Evolutionary conservation across 441 rosid genomes (phyloP).

Genomic region (Capsella rubella): DNA sequence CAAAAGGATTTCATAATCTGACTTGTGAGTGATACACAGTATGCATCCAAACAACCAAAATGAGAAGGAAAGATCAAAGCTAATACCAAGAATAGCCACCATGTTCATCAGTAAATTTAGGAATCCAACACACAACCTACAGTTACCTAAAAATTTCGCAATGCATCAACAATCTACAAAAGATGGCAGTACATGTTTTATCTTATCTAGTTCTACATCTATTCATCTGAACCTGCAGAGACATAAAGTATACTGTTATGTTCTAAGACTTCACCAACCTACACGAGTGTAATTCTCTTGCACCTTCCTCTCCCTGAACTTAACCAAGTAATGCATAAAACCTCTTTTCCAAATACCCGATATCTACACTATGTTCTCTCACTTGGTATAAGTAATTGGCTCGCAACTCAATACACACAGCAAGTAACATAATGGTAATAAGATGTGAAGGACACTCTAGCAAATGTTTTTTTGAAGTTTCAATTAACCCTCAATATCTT

Average conservation of each 20-base stretch:
- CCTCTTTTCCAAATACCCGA: conserved; percentile 2
- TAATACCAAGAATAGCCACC: not conserved
- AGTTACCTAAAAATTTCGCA: not conserved
- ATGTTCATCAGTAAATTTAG: conserved; percentile 1
- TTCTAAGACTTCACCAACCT: not conserved
- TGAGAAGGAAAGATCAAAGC: conserved; percentile 11
- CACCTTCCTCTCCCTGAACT: conserved; percentile 5
- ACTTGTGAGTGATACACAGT: not conserved
- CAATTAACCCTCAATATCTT: not conserved
- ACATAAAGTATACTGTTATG: not conserved
- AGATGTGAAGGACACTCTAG: not conserved
- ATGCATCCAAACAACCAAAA: not conserved
- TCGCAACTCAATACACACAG: not conserved
- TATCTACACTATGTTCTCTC: too few relatives aligned
- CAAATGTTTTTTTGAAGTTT: not conserved
- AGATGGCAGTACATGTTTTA: not conserved
- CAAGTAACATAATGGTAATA: not conserved
- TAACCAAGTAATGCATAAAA: conserved; percentile 4
- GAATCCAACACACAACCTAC: not conserved
- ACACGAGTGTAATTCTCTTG: not conserved
- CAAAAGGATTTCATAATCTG: conserved; percentile 1
- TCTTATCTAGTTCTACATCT: not conserved
- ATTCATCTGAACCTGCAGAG: not conserved
- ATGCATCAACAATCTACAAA: not conserved
- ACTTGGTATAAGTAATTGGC: not conserved